A percentile compares a stretch with the other conserved stretches of the same genome.
phyloP scores from a whole-genome alignment of 2,329 filamentous ascomycete genomes.

The Aspergillus sp. region DNA sequence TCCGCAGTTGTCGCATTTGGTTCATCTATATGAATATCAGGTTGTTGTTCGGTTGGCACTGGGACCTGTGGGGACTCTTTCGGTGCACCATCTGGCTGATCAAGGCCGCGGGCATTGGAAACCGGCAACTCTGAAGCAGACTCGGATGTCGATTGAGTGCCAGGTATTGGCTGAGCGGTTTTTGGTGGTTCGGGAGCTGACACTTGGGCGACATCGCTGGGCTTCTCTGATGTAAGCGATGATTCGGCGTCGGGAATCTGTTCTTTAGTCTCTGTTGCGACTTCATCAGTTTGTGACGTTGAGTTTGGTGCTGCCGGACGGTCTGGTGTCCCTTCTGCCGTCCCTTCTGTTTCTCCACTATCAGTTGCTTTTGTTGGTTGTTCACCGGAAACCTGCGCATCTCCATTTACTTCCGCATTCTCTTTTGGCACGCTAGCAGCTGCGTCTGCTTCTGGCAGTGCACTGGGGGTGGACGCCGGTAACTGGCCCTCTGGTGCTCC shows the following conservation, averaged over 20 bases:
- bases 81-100: background rate
- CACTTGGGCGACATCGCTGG: constrained; percentile 3
- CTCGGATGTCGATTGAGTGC: background rate
- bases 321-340: constrained; percentile 7
- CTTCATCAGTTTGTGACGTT: background rate
- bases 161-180: background rate
- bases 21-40: constrained; percentile 20
- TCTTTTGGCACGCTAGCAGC: background rate
- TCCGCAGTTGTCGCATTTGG: constrained; percentile 16
- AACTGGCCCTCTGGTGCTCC: background rate
- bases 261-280: constrained; percentile 6
- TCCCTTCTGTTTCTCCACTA: constrained; percentile 1
- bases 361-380: background rate
- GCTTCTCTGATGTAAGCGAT: background rate
- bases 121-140: background rate
- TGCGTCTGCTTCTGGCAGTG: background rate
- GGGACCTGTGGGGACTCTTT: background rate
- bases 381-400: background rate
- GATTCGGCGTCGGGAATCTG: constrained; percentile 1
- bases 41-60: constrained; percentile 10
- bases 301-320: background rate
- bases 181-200: constrained; percentile 3
- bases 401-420: background rate
- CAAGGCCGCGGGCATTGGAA: background rate
- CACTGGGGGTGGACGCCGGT: background rate